Base-by-base conservation (phyloP, 176 grass and related monocot species). In the Otatea glauca region DNA sequence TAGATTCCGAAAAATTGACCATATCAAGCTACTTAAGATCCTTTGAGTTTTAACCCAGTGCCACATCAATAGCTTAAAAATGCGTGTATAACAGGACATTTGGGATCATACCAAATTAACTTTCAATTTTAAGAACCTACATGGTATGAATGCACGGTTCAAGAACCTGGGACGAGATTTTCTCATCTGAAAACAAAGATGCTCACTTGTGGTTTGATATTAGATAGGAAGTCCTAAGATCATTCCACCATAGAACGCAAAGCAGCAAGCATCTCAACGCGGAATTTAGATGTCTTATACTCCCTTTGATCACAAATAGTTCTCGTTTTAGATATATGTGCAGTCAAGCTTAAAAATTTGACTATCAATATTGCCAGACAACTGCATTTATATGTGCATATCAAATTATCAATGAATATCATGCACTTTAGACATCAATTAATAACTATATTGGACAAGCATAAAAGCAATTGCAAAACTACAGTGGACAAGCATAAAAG, bases 311-410 rank as follows among this genome's bases (percentile, higher is more conserved):
- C n/a, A n/a, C n/a, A n/a, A n/a, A n/a, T n/a, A n/a, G n/a, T n/a
- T n/a, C n/a, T n/a, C n/a, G n/a, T n/a, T n/a, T n/a, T n/a, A n/a
- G n/a, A n/a, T n/a, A n/a, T n/a, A n/a, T n/a, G n/a, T n/a, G n/a
- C n/a, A n/a, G n/a, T n/a, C n/a, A n/a, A n/a, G n/a, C n/a, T n/a
- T n/a, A n/a, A n/a, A n/a, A n/a, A n/a, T n/a, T n/a, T n/a, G n/a
- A n/a, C n/a, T n/a, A n/a, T n/a, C n/a, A n/a, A n/a, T n/a, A 77
- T 88, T 74, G 4, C 93, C 93, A 53, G 91, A 92, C 65, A 79
- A 70, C 96, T 96, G 64, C 47, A 76, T 54, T 84, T 56, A 73
- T 15, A 82, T 72, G 47, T 64, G 11, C 21, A 81, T 25, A 35
- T 64, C n/a, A 75, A 87, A 88, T 63, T 56, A 88, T 74, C 37